Conservation (phyloP, 441 rosid genomes). For the Corymbia citriodora region DNA sequence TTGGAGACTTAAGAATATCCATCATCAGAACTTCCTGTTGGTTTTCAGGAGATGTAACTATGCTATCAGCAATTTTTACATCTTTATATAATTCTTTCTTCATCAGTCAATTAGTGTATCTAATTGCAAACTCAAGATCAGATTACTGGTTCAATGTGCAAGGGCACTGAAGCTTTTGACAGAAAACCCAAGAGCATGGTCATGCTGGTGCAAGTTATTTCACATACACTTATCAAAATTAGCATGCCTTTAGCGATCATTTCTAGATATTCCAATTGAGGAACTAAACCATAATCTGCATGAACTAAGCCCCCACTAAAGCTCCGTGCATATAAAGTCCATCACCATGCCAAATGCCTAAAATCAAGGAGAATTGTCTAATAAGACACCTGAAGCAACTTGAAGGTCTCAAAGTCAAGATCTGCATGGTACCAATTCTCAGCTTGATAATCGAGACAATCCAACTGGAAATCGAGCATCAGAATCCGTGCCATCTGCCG, state of each 20-base stretch:
- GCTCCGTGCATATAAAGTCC: not conserved
- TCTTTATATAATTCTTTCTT: not conserved
- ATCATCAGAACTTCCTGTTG: not conserved
- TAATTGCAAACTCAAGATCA: not conserved
- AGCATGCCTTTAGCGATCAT: not conserved
- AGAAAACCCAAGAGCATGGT: not conserved
- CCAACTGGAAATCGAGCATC: conserved; percentile 81
- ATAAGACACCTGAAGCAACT: conserved; percentile 69
- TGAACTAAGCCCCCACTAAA: not conserved
- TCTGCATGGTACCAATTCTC: conserved; percentile 97
- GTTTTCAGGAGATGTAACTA: not conserved
- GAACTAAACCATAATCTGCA: not conserved
- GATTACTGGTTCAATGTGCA: not conserved
- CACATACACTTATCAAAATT: not conserved
- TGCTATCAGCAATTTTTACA: not conserved
- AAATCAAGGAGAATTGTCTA: not conserved
- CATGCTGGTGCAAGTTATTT: not conserved
- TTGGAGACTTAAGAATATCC: not conserved
- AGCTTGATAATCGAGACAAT: conserved; percentile 72
- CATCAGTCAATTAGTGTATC: not conserved
- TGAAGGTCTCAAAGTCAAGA: conserved; percentile 88
- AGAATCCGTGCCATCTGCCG: conserved; percentile 78
- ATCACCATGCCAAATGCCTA: not conserved
- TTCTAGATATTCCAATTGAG: not conserved
- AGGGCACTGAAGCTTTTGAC: not conserved